These are phyloP conservation scores for Tricholoma sp. DNA, from an alignment of 768 basidiomycete genomes.

Conservation along the genomic window DNA sequence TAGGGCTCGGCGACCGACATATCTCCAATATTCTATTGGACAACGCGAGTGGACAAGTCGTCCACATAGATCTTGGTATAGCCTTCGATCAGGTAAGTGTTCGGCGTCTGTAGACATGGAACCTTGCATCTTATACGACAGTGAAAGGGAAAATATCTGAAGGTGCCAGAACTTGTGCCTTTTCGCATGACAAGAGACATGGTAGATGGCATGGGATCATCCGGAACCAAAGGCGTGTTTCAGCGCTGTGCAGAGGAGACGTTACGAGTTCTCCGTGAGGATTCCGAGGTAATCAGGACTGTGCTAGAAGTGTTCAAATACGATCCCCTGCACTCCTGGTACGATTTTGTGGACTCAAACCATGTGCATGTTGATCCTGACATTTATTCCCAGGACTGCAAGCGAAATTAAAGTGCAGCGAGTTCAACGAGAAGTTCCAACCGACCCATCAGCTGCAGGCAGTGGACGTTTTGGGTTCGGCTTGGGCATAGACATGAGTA, in stretches of 20 bases:
- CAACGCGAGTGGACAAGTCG: constrained; percentile 73
- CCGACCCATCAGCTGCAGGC: constrained; percentile 18
- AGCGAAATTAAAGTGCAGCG: constrained; percentile 70
- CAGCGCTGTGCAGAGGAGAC: constrained; percentile 95
- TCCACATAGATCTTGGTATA: constrained; percentile 96
- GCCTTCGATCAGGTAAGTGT: constrained; percentile 85
- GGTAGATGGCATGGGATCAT: constrained; percentile 88
- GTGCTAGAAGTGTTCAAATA: constrained; percentile 96
- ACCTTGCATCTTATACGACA: constrained; percentile 2
- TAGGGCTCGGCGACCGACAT: constrained; percentile 93
- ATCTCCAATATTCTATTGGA: constrained; percentile 90
- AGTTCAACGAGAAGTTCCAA: constrained; percentile 43
- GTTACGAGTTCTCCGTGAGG: constrained; percentile 80
- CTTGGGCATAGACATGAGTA: constrained; percentile 57
- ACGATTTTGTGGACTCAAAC: constrained; percentile 14
- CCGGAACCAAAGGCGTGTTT: constrained; percentile 92
- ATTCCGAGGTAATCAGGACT: constrained; percentile 86
- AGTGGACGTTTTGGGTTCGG: constrained; percentile 32
- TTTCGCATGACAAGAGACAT: constrained; percentile 94
- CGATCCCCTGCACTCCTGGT: constrained; percentile 95
- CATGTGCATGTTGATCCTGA: background rate
- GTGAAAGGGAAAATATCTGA: constrained; percentile 72
- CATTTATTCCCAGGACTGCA: constrained; percentile 52
- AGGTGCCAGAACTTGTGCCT: constrained; percentile 83
- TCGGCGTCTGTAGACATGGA: background rate